phyloP scores from a whole-genome alignment of 345 rosid species.

The Arabis alpina region DNA sequence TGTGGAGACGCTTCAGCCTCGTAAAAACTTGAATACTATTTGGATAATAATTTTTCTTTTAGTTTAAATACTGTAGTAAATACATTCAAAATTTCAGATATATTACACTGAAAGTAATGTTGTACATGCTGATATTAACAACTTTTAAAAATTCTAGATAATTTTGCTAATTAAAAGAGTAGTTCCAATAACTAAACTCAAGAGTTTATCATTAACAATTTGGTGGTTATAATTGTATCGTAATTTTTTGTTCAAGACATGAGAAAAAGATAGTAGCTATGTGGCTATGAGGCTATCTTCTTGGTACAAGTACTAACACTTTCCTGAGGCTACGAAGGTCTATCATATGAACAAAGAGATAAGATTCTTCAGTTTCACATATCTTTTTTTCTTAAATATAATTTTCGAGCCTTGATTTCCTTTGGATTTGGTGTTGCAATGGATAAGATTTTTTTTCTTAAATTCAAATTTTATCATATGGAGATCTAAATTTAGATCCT shows the following conservation, averaged over 20 bases:
- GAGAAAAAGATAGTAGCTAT: constrained; percentile 10
- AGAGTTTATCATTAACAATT: not conserved
- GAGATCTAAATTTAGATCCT: constrained; percentile 27
- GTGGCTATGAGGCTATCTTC: constrained; percentile 30
- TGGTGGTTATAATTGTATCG: not conserved
- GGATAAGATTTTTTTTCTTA: constrained; percentile 31
- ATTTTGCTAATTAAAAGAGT: not conserved
- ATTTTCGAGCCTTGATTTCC: constrained; percentile 12
- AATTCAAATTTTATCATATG: constrained; percentile 5
- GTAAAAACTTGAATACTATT: not conserved
- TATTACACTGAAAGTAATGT: too few relatives aligned
- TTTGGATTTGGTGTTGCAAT: constrained; percentile 31
- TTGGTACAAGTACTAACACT: constrained; percentile 18
- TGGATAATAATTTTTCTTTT: not conserved
- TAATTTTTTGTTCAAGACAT: not conserved
- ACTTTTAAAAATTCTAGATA: not conserved
- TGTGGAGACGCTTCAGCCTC: not conserved
- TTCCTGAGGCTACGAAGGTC: constrained; percentile 36
- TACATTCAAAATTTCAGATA: too few relatives aligned
- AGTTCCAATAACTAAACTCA: not conserved
- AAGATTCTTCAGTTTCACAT: constrained; percentile 34
- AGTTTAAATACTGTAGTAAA: not conserved
- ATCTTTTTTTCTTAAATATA: not conserved
- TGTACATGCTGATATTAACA: not conserved
- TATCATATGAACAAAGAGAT: constrained; percentile 32